These are phyloP conservation scores for Colletotrichum coccodes DNA, from an alignment of 2,329 filamentous ascomycete genomes.

Conservation along the genomic window DNA sequence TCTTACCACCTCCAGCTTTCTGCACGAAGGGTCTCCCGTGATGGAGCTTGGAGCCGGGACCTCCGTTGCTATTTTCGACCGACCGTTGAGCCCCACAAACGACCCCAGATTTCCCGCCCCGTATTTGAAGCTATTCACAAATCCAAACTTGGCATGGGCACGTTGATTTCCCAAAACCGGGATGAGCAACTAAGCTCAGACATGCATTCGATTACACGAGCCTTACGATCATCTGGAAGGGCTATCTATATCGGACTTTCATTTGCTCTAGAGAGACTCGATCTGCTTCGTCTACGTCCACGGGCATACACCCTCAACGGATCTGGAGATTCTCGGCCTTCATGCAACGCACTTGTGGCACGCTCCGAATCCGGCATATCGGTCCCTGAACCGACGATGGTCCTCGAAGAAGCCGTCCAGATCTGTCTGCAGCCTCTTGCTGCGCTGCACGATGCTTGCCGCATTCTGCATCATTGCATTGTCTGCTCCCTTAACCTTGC, in stretches of 20 bases:
- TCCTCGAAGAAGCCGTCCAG: not conserved
- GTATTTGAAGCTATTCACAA: not conserved
- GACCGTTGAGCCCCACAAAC: not conserved
- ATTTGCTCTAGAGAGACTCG: not conserved
- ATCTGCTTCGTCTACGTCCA: not conserved
- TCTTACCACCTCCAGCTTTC: not conserved
- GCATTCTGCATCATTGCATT: not conserved
- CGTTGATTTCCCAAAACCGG: not conserved
- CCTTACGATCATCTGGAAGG: not conserved
- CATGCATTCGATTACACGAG: not conserved
- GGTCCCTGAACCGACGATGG: too few species aligned
- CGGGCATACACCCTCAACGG: not conserved
- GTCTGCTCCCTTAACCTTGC: not conserved
- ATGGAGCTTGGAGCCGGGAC: not conserved
- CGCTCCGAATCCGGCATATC: not conserved
- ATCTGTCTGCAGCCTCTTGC: not conserved
- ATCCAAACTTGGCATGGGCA: not conserved
- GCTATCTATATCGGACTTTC: too few species aligned
- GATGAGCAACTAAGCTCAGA: not conserved
- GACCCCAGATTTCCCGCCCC: not conserved
- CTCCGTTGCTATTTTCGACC: not conserved
- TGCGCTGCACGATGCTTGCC: not conserved
- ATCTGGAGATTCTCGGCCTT: not conserved
- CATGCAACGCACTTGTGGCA: not conserved
- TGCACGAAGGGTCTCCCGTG: conserved; percentile 12